Conservation (phyloP, 140 eudicot genomes). For the Senecio squalidus region DNA sequence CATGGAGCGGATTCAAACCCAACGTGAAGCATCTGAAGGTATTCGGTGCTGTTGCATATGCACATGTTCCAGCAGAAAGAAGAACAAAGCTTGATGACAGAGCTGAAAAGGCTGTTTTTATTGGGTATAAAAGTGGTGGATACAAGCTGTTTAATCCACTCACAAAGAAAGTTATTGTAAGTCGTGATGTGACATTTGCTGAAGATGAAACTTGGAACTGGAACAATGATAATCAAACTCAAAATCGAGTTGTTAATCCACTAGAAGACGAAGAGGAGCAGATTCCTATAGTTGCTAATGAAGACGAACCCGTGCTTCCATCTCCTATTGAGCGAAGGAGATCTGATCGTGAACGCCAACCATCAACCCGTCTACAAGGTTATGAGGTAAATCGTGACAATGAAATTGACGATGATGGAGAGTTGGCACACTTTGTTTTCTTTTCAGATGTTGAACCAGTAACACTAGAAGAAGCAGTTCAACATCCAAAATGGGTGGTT, state of each 20-base stretch:
- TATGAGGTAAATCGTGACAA: background rate
- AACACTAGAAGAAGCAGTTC: slow-evolving; percentile 2
- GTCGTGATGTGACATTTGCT: too few relatives aligned
- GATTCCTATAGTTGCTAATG: too few relatives aligned
- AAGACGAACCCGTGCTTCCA: background rate
- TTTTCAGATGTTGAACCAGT: slow-evolving; percentile 1
- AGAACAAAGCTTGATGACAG: background rate
- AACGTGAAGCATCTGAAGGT: background rate
- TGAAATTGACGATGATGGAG: slow-evolving; percentile 2
- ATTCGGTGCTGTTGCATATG: background rate
- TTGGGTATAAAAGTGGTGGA: background rate
- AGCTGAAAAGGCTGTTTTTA: background rate
- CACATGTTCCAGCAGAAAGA: background rate
- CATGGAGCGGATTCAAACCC: background rate
- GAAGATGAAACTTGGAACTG: slow-evolving; percentile 1
- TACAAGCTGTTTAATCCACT: background rate
- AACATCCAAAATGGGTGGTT: background rate
- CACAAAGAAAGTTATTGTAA: too few relatives aligned
- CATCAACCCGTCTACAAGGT: background rate
- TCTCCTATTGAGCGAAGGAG: background rate
- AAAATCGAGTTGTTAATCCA: background rate
- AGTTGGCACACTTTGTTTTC: background rate
- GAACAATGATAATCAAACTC: background rate
- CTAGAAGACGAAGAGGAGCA: background rate
- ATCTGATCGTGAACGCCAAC: background rate